These are phyloP conservation scores for Botrytis medusae DNA, from an alignment of 2,329 filamentous ascomycete genomes.

Conservation along the genomic window DNA sequence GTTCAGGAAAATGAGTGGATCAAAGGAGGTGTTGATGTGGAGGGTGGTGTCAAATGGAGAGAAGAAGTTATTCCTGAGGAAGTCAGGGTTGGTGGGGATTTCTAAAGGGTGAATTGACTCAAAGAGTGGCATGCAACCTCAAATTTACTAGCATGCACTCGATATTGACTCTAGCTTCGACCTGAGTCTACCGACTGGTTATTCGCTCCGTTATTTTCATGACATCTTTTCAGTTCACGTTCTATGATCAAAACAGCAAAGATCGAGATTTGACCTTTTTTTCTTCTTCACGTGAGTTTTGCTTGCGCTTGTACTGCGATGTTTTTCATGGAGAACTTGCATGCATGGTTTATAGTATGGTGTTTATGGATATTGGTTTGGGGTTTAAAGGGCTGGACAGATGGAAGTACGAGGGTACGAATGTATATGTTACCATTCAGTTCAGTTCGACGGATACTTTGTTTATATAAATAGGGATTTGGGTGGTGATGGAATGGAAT, in stretches of 20 bases:
- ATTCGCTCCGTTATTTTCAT: background rate
- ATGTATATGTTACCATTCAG: background rate
- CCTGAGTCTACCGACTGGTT: background rate
- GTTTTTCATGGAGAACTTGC: background rate
- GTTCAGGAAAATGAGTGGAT: constrained; percentile 78
- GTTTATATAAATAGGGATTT: constrained; percentile 15
- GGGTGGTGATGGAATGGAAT: background rate
- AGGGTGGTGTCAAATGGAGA: constrained; percentile 58
- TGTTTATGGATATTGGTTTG: background rate
- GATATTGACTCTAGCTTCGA: background rate
- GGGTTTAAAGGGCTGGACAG: background rate
- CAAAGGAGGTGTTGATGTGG: constrained; percentile 66
- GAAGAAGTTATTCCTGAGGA: constrained; percentile 48
- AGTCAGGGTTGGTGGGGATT: constrained; percentile 19
- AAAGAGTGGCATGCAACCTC: background rate
- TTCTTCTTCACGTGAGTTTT: background rate
- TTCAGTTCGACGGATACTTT: constrained; percentile 8
- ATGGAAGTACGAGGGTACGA: constrained; percentile 7
- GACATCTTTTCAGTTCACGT: background rate
- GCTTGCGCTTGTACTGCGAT: background rate
- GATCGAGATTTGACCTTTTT: background rate
- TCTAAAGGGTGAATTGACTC: background rate
- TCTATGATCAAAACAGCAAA: background rate
- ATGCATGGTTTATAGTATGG: constrained; percentile 12
- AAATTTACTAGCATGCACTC: background rate